Percentiles rank a stretch among this genome's conserved stretches.
phyloP scores from a whole-genome alignment of 2,329 filamentous ascomycete species.

The Aureobasidium sp. region DNA sequence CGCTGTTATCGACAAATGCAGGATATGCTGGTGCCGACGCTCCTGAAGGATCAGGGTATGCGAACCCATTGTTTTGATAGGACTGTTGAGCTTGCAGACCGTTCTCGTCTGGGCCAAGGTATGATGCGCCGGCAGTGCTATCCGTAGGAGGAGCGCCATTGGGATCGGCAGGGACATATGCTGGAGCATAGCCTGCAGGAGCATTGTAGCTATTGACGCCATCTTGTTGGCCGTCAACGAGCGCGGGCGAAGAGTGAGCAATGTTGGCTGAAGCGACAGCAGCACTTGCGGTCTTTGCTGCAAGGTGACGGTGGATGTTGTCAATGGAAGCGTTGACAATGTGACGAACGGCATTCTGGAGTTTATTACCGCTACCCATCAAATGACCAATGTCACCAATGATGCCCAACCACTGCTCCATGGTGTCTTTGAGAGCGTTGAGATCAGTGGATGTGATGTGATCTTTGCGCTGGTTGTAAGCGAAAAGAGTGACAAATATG shows the following conservation, averaged over 20 bases:
- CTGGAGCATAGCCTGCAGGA: constrained; percentile 11
- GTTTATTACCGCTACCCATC: constrained; percentile 47
- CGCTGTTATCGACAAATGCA: constrained; percentile 11
- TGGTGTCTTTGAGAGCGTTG: constrained; percentile 53
- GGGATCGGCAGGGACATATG: constrained; percentile 5
- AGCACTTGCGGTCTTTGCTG: constrained; percentile 32
- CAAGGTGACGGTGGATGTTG: constrained; percentile 38
- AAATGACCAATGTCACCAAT: constrained; percentile 57
- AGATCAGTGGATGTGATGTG: constrained; percentile 52
- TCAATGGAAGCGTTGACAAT: constrained; percentile 41
- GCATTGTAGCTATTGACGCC: constrained; percentile 13
- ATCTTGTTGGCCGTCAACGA: not conserved
- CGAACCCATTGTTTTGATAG: constrained; percentile 13
- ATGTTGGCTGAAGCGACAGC: constrained; percentile 29
- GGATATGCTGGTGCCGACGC: constrained; percentile 18
- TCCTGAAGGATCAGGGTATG: constrained; percentile 18
- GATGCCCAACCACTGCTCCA: constrained; percentile 60
- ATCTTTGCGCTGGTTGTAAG: constrained; percentile 57
- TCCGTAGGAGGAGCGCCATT: constrained; percentile 17
- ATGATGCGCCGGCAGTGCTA: constrained; percentile 22
- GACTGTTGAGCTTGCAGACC: constrained; percentile 21
- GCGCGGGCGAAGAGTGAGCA: constrained; percentile 8
- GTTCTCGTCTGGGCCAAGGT: constrained; percentile 20
- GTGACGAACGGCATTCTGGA: constrained; percentile 39
- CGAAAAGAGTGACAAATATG: constrained; percentile 63